Percentiles rank a stretch among this genome's conserved stretches.
phyloP scores from a whole-genome alignment of 805 yeast species.

The Metschnikowia arizonensis region DNA sequence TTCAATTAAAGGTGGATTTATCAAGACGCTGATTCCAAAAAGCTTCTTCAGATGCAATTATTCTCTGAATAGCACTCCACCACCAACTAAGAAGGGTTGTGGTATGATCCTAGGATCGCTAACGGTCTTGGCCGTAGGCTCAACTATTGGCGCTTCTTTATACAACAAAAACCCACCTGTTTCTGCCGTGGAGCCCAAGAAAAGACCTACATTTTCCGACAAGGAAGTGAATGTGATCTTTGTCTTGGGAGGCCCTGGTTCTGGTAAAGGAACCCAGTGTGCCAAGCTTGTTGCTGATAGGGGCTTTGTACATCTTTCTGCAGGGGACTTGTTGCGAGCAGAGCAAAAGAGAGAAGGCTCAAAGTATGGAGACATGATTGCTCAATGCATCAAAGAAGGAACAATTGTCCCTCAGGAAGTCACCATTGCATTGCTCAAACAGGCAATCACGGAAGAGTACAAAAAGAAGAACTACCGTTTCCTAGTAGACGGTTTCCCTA shows the following conservation, averaged over 20 bases:
- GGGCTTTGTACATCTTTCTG: constrained; percentile 83
- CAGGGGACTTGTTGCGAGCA: constrained; percentile 94
- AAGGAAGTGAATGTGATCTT: constrained; percentile 76
- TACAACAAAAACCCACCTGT: constrained; percentile 43
- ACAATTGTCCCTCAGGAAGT: constrained; percentile 89
- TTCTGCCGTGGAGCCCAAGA: constrained; percentile 41
- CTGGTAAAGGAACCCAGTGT: constrained; percentile 98
- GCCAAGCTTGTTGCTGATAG: constrained; percentile 74
- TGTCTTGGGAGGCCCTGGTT: constrained; percentile 96
- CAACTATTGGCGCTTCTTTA: constrained; percentile 41
- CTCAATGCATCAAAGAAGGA: constrained; percentile 80
- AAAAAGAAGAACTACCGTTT: constrained; percentile 56
- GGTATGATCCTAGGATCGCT: constrained; percentile 28
- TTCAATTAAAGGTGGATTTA: not conserved
- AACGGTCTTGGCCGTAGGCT: constrained; percentile 49
- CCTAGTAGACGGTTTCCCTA: constrained; percentile 93
- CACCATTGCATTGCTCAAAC: constrained; percentile 76
- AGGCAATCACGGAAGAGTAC: constrained; percentile 62
- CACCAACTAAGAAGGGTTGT: constrained; percentile 16
- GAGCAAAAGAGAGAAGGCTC: constrained; percentile 85
- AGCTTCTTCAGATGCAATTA: constrained; percentile 1
- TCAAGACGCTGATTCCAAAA: not conserved
- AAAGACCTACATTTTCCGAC: constrained; percentile 47
- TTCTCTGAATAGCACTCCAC: constrained; percentile 5
- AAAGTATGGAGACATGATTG: constrained; percentile 80